phyloP scores from a whole-genome alignment of 78 protist genomes.

The Corallochytrium limacisporum region DNA sequence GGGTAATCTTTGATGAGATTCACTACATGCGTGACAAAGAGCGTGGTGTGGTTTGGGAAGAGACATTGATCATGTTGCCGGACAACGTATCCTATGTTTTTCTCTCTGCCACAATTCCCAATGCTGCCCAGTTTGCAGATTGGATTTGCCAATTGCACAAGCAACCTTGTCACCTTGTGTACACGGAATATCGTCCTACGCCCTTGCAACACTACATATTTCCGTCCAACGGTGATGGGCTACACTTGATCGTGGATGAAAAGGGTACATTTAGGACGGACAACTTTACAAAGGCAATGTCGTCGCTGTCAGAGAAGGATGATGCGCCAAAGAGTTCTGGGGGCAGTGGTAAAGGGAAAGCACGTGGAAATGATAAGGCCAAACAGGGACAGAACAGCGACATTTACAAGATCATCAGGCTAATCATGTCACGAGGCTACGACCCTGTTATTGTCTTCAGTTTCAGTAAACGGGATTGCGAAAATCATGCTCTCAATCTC shows the following conservation, averaged over 20 bases:
- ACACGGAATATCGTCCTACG: slow-evolving; percentile 83
- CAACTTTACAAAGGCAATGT: slow-evolving; percentile 46
- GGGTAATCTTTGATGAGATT: slow-evolving; percentile 89
- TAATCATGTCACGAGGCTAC: slow-evolving; percentile 62
- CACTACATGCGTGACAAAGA: slow-evolving; percentile 43
- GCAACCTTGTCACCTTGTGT: slow-evolving; percentile 56
- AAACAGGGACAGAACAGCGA: slow-evolving; percentile 26
- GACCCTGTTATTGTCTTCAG: slow-evolving; percentile 55
- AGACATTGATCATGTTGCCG: slow-evolving; percentile 76
- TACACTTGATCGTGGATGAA: slow-evolving; percentile 10
- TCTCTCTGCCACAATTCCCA: slow-evolving; percentile 84
- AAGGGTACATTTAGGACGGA: slow-evolving; percentile 42
- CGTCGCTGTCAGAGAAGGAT: neutral
- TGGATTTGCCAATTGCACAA: slow-evolving; percentile 66
- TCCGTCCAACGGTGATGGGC: slow-evolving; percentile 9
- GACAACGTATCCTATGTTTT: slow-evolving; percentile 50
- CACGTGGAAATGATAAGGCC: neutral
- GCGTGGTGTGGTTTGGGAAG: slow-evolving; percentile 95
- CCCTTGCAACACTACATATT: slow-evolving; percentile 68
- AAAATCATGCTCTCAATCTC: slow-evolving; percentile 1
- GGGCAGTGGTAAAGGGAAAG: neutral
- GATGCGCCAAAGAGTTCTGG: slow-evolving; percentile 1
- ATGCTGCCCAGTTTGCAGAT: slow-evolving; percentile 73
- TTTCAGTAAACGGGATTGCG: slow-evolving; percentile 11
- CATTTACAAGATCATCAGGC: slow-evolving; percentile 57